A percentile compares a stretch with the other conserved stretches of the same genome.
Conservation (phyloP, 306 rosid species). For the Vachellia pachyceras region DNA sequence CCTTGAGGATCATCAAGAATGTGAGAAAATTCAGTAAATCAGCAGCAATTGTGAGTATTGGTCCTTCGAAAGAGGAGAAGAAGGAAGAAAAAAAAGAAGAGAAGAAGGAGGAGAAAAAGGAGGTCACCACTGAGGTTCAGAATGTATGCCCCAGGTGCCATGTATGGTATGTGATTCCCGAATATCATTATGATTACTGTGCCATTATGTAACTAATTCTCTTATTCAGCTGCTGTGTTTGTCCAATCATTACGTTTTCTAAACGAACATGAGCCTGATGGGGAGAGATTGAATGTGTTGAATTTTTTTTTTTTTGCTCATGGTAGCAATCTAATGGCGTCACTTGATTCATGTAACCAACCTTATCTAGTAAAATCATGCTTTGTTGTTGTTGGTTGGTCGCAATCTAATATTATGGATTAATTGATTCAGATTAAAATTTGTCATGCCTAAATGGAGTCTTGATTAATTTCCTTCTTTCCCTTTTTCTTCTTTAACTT, state of each 20-base stretch:
- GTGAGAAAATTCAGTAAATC: constrained; percentile 58
- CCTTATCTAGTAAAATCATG: no score
- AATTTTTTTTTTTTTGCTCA: no score
- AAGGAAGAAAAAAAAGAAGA: constrained; percentile 46
- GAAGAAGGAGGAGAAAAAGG: constrained; percentile 11
- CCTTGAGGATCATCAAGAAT: constrained; percentile 54
- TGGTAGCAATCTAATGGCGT: no score
- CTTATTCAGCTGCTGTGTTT: constrained; percentile 1
- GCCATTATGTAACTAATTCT: constrained; percentile 47
- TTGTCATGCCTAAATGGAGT: neutral
- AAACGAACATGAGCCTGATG: neutral
- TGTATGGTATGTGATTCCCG: constrained; percentile 56
- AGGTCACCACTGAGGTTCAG: constrained; percentile 16
- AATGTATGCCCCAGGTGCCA: constrained; percentile 52
- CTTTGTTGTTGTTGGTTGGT: no score
- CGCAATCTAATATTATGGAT: no score
- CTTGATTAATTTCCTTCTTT: no score
- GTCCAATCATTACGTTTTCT: constrained; percentile 16
- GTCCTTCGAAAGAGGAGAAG: constrained; percentile 54
- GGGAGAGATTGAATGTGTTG: neutral
- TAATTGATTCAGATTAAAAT: no score
- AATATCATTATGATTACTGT: constrained; percentile 50
- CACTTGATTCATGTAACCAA: no score
- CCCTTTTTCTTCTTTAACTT: no score
- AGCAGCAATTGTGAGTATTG: constrained; percentile 51